Base-by-base conservation (phyloP, 2,329 filamentous ascomycete genomes). In the Fusarium nanum region DNA sequence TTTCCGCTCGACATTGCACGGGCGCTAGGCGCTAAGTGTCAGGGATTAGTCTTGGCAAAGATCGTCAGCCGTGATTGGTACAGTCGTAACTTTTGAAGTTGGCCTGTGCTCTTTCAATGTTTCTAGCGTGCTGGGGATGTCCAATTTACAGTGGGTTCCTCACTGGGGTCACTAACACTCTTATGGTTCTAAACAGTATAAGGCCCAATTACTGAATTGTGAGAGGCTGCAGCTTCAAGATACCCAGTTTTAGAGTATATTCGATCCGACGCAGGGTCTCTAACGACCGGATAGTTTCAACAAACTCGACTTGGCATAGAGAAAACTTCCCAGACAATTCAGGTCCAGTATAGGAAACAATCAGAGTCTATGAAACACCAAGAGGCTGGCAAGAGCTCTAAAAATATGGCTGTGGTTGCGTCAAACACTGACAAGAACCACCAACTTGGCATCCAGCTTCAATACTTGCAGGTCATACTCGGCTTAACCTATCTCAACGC, bases 51-150 rank as follows among this genome's bases (percentile, higher is more conserved):
- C 28, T 58, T 52, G 56, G 37, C 40, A 59, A 18, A 5, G 14
- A 41, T 5, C 0, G 3, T 18, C 18, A 27, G 1, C 5, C 11
- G 2, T 13, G 0, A 48, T 20, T 58, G 28, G 53, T 12, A 7
- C 12, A 37, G 16, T 40, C 52, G 42, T 58, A 58, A 58, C 59
- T 45, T 56, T 56, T 49, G 32, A 56, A 48, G 42, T 56, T 56
- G 54, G 13, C 14, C 46, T 23, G 18, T 58, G 37, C 7, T 12
- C 18, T 52, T 20, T 20, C 3, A n/a, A 23, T 0, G 45, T 20
- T 37, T 30, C 28, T 22, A 22, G 10, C 6, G 7, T 23, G 20
- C 13, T 13, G 5, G 47, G 18, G 27, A 28, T 23, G 6, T 27
- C 20, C 13, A 48, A 2, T 30, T 30, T 30, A 22, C 4, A 22